Percentiles rank a stretch among this genome's conserved stretches.
Conservation (phyloP, 1,284 basidiomycete species). For the Marasmius sp. region DNA sequence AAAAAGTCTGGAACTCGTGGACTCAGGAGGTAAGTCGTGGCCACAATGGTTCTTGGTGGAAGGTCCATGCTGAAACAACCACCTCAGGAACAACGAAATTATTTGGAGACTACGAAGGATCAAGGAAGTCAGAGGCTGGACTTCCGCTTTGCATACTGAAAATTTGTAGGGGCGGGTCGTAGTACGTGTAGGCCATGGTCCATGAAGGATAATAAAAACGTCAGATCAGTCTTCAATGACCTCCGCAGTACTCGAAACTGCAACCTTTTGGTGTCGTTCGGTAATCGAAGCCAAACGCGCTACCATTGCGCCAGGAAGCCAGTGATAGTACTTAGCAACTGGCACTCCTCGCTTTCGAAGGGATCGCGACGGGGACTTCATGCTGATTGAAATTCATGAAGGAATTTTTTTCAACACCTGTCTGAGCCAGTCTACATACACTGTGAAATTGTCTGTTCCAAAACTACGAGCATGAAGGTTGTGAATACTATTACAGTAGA, state of each 20-base stretch:
- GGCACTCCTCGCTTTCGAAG: neutral
- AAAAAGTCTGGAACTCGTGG: conserved; percentile 53
- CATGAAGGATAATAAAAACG: too few species aligned
- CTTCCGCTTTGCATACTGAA: conserved; percentile 60
- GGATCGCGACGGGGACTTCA: neutral
- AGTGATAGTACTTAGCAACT: too few species aligned
- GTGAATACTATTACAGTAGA: conserved; percentile 15
- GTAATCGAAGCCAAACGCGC: conserved; percentile 83
- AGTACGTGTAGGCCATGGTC: too few species aligned
- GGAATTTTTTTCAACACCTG: neutral
- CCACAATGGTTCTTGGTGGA: neutral
- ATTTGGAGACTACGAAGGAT: conserved; percentile 58
- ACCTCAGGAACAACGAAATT: conserved; percentile 50
- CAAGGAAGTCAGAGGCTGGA: conserved; percentile 56
- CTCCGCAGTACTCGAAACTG: conserved; percentile 88
- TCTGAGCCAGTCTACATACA: neutral
- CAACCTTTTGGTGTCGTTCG: conserved; percentile 72
- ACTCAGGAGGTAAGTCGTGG: conserved; percentile 41
- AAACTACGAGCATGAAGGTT: conserved; percentile 39
- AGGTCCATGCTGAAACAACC: neutral
- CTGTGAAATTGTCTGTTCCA: neutral
- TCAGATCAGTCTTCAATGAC: conserved; percentile 44
- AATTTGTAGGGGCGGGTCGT: neutral
- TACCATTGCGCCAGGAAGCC: conserved; percentile 81
- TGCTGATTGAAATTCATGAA: neutral